Percentiles rank a stretch among this genome's conserved stretches.
Conservation (phyloP, 352 stramenopile genomes). For the Pythium chondricola region DNA sequence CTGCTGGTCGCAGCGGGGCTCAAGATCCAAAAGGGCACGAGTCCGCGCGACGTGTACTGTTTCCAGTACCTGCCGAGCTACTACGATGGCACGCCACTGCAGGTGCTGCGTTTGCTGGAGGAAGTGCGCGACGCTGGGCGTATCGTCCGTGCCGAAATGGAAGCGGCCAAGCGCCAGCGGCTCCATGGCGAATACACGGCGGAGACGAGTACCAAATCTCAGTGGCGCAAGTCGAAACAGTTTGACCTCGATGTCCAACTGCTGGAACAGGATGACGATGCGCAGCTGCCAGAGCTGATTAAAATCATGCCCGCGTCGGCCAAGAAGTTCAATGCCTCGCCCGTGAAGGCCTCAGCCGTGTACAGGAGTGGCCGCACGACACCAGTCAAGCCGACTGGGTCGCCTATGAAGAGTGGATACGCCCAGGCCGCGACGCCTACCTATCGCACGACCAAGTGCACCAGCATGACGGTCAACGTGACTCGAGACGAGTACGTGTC, state of each 20-base stretch:
- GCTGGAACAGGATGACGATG: slow-evolving; percentile 2
- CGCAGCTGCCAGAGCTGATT: slow-evolving; percentile 4
- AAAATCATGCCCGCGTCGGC: slow-evolving; percentile 3
- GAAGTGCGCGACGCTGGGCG: slow-evolving; percentile 8
- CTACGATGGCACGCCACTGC: slow-evolving; percentile 21
- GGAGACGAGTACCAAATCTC: neutral
- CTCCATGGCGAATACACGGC: neutral
- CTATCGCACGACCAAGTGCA: neutral
- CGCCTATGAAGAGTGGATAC: neutral
- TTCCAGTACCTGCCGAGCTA: slow-evolving; percentile 21
- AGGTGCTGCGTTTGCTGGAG: slow-evolving; percentile 24
- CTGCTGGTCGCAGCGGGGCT: slow-evolving; percentile 22
- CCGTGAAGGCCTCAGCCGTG: slow-evolving; percentile 1
- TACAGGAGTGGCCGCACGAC: slow-evolving; percentile 6
- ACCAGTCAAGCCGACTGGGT: neutral
- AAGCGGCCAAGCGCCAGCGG: slow-evolving; percentile 8
- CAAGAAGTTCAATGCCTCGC: slow-evolving; percentile 3
- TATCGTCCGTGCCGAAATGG: neutral
- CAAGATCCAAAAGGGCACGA: slow-evolving; percentile 15
- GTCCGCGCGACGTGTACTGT: slow-evolving; percentile 29
- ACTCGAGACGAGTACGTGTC: slow-evolving; percentile 7
- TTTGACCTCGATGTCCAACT: neutral
- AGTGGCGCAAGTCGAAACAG: neutral
- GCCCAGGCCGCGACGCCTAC: neutral
- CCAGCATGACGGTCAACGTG: slow-evolving; percentile 14